A percentile compares a stretch with the other conserved stretches of the same genome.
Conservation (phyloP, 2,329 filamentous ascomycete species). For the Verticillium alfalfae region DNA sequence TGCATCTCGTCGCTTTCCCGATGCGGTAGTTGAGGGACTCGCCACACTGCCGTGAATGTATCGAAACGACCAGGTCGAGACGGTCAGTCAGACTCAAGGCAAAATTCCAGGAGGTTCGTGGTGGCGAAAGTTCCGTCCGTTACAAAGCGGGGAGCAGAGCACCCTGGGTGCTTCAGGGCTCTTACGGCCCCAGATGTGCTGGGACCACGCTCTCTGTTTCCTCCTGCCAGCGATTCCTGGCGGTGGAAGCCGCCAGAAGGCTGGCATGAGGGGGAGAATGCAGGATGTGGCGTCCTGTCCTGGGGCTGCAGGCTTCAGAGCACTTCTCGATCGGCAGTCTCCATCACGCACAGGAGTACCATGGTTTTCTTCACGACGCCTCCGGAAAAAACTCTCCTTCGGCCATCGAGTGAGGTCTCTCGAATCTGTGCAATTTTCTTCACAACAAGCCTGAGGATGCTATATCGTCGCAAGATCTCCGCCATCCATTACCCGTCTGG, state of each 20-base stretch:
- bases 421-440: neutral
- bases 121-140: neutral
- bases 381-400: neutral
- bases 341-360: neutral
- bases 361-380: neutral
- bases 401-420: neutral
- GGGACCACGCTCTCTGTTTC: neutral
- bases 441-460: neutral
- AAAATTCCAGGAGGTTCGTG: neutral
- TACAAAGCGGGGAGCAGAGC: neutral
- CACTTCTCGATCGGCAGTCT: neutral
- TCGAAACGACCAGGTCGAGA: neutral
- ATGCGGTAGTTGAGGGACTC: conserved; percentile 5
- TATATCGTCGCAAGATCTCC: neutral
- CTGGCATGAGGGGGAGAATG: neutral
- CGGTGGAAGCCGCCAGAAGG: neutral
- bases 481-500: neutral
- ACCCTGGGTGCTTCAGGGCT: neutral
- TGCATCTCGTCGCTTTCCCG: conserved; percentile 7
- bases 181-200: neutral
- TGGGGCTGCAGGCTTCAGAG: neutral
- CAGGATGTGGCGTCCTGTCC: neutral
- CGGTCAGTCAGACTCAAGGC: neutral
- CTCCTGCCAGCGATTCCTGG: neutral
- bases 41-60: conserved; percentile 1